A percentile compares a stretch with the other conserved stretches of the same genome.
These are phyloP conservation scores for Clarireedia paspali DNA, from an alignment of 2,329 filamentous ascomycete genomes.

Conservation along the genomic window DNA sequence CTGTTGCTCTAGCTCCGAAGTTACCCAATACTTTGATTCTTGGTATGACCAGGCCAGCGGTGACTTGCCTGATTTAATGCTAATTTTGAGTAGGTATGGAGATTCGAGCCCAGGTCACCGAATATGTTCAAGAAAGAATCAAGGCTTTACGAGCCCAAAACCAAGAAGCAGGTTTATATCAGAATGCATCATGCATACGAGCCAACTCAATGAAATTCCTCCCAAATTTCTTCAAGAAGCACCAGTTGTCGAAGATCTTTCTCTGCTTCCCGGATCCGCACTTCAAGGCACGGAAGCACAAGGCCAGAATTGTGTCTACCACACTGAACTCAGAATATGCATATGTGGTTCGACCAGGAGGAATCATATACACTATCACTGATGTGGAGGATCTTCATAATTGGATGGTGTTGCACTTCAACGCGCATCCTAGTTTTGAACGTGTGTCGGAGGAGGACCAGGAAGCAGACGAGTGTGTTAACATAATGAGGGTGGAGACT, in stretches of 20 bases:
- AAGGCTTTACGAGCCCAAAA: slow-evolving; percentile 68
- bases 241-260: slow-evolving; percentile 83
- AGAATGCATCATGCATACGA: slow-evolving; percentile 83
- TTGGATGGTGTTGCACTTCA: slow-evolving; percentile 89
- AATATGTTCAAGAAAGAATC: slow-evolving; percentile 85
- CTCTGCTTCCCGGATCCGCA: slow-evolving; percentile 98
- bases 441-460: slow-evolving; percentile 61
- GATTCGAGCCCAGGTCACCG: slow-evolving; percentile 81
- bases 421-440: slow-evolving; percentile 71
- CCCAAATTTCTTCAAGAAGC: slow-evolving; percentile 87
- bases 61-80: background rate
- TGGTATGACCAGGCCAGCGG: slow-evolving; percentile 42
- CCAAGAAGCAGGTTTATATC: slow-evolving; percentile 48
- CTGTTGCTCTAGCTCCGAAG: slow-evolving; percentile 75
- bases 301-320: slow-evolving; percentile 85
- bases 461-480: slow-evolving; percentile 62
- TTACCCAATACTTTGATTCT: slow-evolving; percentile 78
- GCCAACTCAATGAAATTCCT: slow-evolving; percentile 99
- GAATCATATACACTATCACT: slow-evolving; percentile 90
- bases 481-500: slow-evolving; percentile 72
- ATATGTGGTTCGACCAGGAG: slow-evolving; percentile 74
- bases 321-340: slow-evolving; percentile 92
- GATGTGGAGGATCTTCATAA: slow-evolving; percentile 89
- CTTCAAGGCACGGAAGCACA: slow-evolving; percentile 96
- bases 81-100: slow-evolving; percentile 60